Base-by-base conservation (phyloP, 2,329 filamentous ascomycete genomes). In the Byssothecium circinans region DNA sequence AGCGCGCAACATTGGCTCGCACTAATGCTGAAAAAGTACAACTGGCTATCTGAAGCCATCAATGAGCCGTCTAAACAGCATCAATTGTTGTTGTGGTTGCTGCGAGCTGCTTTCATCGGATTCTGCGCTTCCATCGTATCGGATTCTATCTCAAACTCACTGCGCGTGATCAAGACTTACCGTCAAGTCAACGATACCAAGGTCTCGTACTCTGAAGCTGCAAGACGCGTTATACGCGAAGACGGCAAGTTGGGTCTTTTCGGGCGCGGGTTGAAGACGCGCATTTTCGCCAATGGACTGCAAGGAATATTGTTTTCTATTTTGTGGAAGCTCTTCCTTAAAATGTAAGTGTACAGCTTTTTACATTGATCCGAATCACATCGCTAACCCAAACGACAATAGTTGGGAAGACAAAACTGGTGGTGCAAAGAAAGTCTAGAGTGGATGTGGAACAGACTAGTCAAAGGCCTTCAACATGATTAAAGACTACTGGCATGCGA, bases 271-370 rank as follows among this genome's bases (percentile, higher is more conserved):
- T 17, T 65, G 22, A 65, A 64, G 47, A 65, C 62, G 1, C 54
- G 62, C 12, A 64, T 64, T 18, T 47, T 64, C n/a, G 62, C 62
- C 2, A 65, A 65, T 33, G 62, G 62, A 2, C 17, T 65, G n/a
- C 62, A 65, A 22, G 61, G 62, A 0, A 60, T 65, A 3, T 20
- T 65, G 4, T 65, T 65, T n/a, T 64, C 61, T 1, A 63, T 65
- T 12, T 17, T 65, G 23, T 65, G 62, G 62, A 65, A 65, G 29
- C 15, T 63, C 2, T 65, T 65, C 22, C 49, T 65, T 12, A 60
- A 53, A 30, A 60, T 65, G 4, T 63, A 25, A 39, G 45, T 42
- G 15, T 30, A 32, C n/a, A 4, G 14, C 15, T 14, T 15, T 32
- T 10, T 12, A 29, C 12, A 14, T 4, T 27, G 37, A 25, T 25